A percentile compares a stretch with the other conserved stretches of the same genome.
Evolutionary conservation across 495 filamentous ascomycete species (phyloP).

Genomic region (Lepraria neglecta): DNA sequence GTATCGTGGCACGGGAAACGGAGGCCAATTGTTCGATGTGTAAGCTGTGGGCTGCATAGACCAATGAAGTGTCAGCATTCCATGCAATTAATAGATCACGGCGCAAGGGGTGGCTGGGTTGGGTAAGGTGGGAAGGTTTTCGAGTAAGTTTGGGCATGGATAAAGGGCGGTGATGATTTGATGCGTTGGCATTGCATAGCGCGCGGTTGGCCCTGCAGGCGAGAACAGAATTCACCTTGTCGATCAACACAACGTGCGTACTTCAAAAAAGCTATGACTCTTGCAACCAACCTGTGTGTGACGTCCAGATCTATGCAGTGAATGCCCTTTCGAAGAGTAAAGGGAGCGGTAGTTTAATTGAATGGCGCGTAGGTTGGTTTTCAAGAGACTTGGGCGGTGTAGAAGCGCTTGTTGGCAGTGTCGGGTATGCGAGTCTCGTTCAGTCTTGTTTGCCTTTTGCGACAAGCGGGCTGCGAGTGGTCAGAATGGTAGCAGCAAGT

Average conservation of each 20-base stretch:
- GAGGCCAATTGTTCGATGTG: conserved; percentile 3
- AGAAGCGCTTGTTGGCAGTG: conserved; percentile 28
- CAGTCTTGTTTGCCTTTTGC: conserved; percentile 25
- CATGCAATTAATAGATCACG: conserved; percentile 12
- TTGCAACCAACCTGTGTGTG: conserved; percentile 13
- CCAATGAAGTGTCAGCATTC: conserved; percentile 21
- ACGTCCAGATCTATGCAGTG: conserved; percentile 10
- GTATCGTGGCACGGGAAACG: conserved; percentile 11
- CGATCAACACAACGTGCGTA: conserved; percentile 15
- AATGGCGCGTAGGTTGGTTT: conserved; percentile 28
- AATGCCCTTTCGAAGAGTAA: conserved; percentile 13
- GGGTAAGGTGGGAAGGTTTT: conserved; percentile 10
- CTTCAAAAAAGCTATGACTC: conserved; percentile 11
- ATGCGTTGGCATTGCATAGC: conserved; percentile 32
- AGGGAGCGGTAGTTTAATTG: conserved; percentile 13
- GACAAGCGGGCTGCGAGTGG: conserved; percentile 23
- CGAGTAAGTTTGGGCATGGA: conserved; percentile 18
- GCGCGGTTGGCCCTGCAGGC: conserved; percentile 24
- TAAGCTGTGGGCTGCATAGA: conserved; percentile 3
- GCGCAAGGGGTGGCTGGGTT: conserved; percentile 12
- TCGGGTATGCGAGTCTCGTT: conserved; percentile 25
- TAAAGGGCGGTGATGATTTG: conserved; percentile 29
- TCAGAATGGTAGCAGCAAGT: conserved; percentile 11
- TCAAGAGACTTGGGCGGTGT: conserved; percentile 21
- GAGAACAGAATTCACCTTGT: conserved; percentile 20